Evolutionary conservation across 257 asterid species (phyloP).

Genomic region (Nicotiana benthamiana): DNA sequence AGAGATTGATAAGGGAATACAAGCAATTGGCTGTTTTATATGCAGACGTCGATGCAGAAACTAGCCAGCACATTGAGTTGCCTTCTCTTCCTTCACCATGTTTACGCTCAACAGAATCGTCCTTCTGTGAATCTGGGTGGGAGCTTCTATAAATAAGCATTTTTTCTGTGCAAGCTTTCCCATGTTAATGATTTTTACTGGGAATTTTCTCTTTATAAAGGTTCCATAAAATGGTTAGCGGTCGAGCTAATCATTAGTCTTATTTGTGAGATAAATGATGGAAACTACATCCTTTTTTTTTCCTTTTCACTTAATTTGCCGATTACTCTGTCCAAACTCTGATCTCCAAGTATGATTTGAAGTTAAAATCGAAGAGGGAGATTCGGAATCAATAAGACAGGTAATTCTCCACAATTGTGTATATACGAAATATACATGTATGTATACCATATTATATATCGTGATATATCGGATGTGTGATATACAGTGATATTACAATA

Average conservation of each 20-base stretch:
- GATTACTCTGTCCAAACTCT: background rate
- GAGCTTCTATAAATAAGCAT: conserved; percentile 44
- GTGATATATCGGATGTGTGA: too few relatives aligned
- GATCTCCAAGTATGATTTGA: too few relatives aligned
- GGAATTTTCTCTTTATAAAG: background rate
- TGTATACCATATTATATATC: too few relatives aligned
- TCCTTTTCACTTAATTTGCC: background rate
- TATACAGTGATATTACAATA: too few relatives aligned
- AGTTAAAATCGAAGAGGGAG: too few relatives aligned
- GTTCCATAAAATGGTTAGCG: background rate
- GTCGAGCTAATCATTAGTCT: background rate
- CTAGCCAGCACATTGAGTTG: conserved; percentile 15
- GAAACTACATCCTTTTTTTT: background rate
- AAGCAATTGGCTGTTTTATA: conserved; percentile 49
- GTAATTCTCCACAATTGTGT: too few relatives aligned
- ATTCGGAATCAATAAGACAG: too few relatives aligned
- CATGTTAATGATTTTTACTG: background rate
- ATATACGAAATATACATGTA: too few relatives aligned
- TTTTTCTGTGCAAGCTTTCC: background rate
- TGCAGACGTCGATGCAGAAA: conserved; percentile 53
- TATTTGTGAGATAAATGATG: background rate
- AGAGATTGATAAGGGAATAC: conserved; percentile 69
- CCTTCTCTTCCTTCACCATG: conserved; percentile 18
- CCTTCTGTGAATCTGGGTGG: conserved; percentile 48
- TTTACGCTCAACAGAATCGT: conserved; percentile 8